A percentile compares a stretch with the other conserved stretches of the same genome.
Evolutionary conservation across 805 yeast species (phyloP).

Genomic region (Kuraishia molischiana): DNA sequence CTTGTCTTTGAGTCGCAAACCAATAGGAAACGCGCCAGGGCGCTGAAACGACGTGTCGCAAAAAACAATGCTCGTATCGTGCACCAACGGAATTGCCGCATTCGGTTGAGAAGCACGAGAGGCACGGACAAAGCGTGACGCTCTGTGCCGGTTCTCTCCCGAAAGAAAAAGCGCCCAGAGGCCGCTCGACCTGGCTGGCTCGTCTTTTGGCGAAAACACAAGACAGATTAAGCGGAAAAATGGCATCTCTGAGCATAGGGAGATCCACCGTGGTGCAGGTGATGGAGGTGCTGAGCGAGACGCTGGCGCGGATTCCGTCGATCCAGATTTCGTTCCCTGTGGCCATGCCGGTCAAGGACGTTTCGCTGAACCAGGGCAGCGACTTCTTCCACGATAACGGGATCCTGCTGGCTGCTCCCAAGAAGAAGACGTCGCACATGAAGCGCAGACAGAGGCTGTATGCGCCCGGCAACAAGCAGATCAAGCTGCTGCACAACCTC

Average conservation of each 20-base stretch:
- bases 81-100: too few relatives aligned
- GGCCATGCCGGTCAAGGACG: constrained; percentile 27
- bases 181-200: too few relatives aligned
- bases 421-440: constrained; percentile 83
- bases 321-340: constrained; percentile 12
- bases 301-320: constrained; percentile 6
- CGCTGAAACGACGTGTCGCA: too few relatives aligned
- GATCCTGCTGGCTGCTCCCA: constrained; percentile 83
- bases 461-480: constrained; percentile 75
- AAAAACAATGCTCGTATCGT: too few relatives aligned
- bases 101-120: too few relatives aligned
- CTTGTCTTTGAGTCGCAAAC: too few relatives aligned
- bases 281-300: background rate
- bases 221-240: too few relatives aligned
- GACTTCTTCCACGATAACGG: constrained; percentile 53
- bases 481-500: constrained; percentile 64
- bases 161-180: too few relatives aligned
- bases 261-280: background rate
- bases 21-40: too few relatives aligned
- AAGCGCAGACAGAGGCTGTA: constrained; percentile 77
- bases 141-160: too few relatives aligned
- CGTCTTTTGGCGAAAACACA: too few relatives aligned
- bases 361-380: constrained; percentile 25
- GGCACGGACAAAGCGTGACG: too few relatives aligned
- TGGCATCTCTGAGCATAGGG: background rate